Base-by-base conservation (phyloP, 371 early-diverging fungal genomes). In the Zopfochytrium polystomum region DNA sequence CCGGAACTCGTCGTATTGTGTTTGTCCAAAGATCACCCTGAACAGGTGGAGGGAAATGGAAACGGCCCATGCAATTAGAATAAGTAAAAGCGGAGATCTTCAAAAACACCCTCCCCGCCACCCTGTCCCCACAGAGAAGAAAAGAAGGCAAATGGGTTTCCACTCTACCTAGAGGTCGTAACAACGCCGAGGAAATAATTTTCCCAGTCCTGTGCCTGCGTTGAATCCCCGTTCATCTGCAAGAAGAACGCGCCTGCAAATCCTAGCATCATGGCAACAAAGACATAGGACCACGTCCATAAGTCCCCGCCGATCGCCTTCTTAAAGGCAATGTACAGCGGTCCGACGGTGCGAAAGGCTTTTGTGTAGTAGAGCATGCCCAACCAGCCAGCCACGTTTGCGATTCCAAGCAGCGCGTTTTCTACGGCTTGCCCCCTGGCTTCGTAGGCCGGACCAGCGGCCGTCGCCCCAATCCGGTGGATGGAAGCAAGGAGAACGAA, bases 11-110 rank as follows among this genome's bases (percentile, higher is more conserved):
- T 62, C 62, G 25, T 44, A 54, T 13, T 20, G 15, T 23, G 49
- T 15, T 26, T 62, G 55, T 20, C 48, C 62, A 29, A 54, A 62
- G 11, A 62, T 15, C 35, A 46, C 53, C n/a, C 62, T n/a, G n/a
- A n/a, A n/a, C n/a, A n/a, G n/a, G n/a, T n/a, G n/a, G n/a, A n/a
- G n/a, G n/a, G n/a, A n/a, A n/a, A n/a, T n/a, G n/a, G n/a, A n/a
- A n/a, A n/a, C n/a, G n/a, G n/a, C n/a, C n/a, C n/a, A n/a, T n/a
- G n/a, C n/a, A n/a, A n/a, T n/a, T n/a, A n/a, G n/a, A n/a, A n/a
- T n/a, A n/a, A n/a, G n/a, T n/a, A n/a, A n/a, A n/a, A n/a, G n/a
- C n/a, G n/a, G n/a, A n/a, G n/a, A n/a, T n/a, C n/a, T n/a, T n/a
- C n/a, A n/a, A n/a, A n/a, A n/a, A n/a, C n/a, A n/a, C n/a, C n/a